These are phyloP conservation scores for Mycosphaerelloides madeirae DNA, from an alignment of 2,329 filamentous ascomycete genomes.

Conservation along the genomic window DNA sequence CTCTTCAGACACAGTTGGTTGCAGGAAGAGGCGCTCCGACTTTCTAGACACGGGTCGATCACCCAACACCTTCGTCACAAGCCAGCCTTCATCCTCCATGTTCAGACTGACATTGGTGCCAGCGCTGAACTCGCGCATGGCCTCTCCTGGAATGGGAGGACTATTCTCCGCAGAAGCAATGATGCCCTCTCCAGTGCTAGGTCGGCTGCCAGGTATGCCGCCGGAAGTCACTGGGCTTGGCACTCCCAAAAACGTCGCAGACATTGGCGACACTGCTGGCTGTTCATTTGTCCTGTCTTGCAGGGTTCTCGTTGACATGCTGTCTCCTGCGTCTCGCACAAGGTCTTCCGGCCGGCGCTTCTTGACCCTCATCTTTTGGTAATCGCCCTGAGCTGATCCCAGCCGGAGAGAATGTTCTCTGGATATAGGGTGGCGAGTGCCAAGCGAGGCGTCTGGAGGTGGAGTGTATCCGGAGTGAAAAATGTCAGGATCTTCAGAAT, in stretches of 20 bases:
- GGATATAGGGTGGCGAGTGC: conserved; percentile 32
- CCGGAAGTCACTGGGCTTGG: too few species aligned
- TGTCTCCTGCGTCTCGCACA: too few species aligned
- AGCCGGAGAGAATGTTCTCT: conserved; percentile 48
- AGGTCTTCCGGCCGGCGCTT: conserved; percentile 23
- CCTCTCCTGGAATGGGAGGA: conserved; percentile 10
- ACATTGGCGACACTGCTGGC: conserved; percentile 24
- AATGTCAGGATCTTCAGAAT: conserved; percentile 47
- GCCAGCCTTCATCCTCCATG: conserved; percentile 24
- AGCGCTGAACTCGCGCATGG: conserved; percentile 24
- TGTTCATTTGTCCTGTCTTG: conserved; percentile 16
- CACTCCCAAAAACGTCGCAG: conserved; percentile 6
- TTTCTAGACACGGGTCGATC: conserved; percentile 21
- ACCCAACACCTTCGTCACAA: conserved; percentile 15
- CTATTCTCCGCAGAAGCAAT: conserved; percentile 17
- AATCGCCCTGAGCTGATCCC: conserved; percentile 35
- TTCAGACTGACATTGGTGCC: conserved; percentile 21
- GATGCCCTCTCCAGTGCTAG: conserved; percentile 30
- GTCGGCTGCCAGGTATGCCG: conserved; percentile 19
- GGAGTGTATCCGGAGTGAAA: conserved; percentile 75
- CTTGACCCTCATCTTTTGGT: conserved; percentile 41
- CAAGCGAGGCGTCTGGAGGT: conserved; percentile 65
- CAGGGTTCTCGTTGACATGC: conserved; percentile 16
- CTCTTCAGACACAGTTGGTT: conserved; percentile 32
- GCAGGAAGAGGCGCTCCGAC: conserved; percentile 24